Base-by-base conservation (phyloP, 768 basidiomycete species). In the Favolaschia claudopus region DNA sequence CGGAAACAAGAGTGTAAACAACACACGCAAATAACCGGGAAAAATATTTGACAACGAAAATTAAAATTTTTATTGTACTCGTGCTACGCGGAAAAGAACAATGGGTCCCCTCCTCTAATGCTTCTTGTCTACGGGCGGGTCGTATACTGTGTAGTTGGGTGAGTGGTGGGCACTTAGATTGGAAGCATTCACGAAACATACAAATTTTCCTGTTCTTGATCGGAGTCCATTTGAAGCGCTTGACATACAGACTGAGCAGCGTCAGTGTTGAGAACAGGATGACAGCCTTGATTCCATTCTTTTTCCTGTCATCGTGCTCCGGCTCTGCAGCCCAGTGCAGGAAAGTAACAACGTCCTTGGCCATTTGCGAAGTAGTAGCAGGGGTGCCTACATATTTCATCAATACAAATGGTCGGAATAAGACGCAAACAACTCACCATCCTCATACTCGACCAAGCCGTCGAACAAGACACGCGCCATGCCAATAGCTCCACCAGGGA, bases 391-490 rank as follows among this genome's bases (percentile, higher is more conserved):
- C 42, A 58, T 20, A 48, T 62, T 7, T 60, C 14, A 44, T 28
- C 13, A 47, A 44, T 36, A 44, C 34, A 19, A 34, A 25, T 9
- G 5, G 12, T n/a, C n/a, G n/a, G 13, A 15, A 2, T 42, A 34
- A 19, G 12, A 20, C 29, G 43, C 28, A 46, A 47, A 14, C 12
- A 22, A 68, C 85, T 66, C 61, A 91, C 94, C 95, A 72, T 99
- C 97, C 0, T 93, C 92, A 74, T 92, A 99, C 76, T 99, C 97
- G 55, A 99, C 96, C 40, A 99, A 76, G 34, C 94, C 96, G 69
- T 99, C 97, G 72, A 92, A 99, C 65, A 99, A 79, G 32, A 98
- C 87, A 71, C 96, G 93, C 48, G 94, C 95, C 97, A 99, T 99
- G 72, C 93, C 92, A 60, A 99, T 98, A 65, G 95, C 95, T 70